Base-by-base conservation (phyloP, 2,329 filamentous ascomycete species). In the Aspergillus sp. region DNA sequence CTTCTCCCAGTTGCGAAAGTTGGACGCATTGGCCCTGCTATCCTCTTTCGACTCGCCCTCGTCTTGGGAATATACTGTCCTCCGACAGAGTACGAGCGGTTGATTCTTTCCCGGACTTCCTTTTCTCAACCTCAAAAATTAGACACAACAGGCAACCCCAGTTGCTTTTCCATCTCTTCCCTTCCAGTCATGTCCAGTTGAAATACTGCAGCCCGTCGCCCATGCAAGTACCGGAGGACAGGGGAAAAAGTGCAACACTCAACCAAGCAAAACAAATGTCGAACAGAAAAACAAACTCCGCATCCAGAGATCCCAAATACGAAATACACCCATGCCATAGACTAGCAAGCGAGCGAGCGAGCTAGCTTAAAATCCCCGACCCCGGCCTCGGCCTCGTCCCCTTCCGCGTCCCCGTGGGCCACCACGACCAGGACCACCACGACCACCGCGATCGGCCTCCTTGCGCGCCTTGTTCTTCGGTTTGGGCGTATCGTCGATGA, bases 391-490 rank as follows among this genome's bases (percentile, higher is more conserved):
- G 56, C 76, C 75, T 57, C 84, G 76, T 17, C 85, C 85, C 54
- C 85, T 77, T 23, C 84, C 82, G 47, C 83, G 74, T 14, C 83
- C 80, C 31, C 83, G 74, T 19, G 81, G 76, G 47, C 77, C 73
- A 51, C 81, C 65, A 33, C 77, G 75, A 44, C 82, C 73, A 52
- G 21, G 21, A 21, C 80, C 66, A 41, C 78, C 77, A 39, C 80
- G 72, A 23, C 79, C 74, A 46, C 81, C 77, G 48, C 87, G 81
- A 52, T 79, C 77, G 43, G 72, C 84, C 80, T 98, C 95, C 84
- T 99, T 99, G 73, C 93, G 87, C 25, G 95, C 93, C 87, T 99
- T 99, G 81, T 99, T 99, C 89, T 98, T 98, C 61, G 95, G 93
- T 83, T 99, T 99, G 52, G 93, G 92, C 70, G 91, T 87, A 78